Evolutionary conservation across 1,139 yeast genomes (phyloP), one percentile per base, ranked within the genome.

Genomic region (Zygotorulaspora mrakii): DNA sequence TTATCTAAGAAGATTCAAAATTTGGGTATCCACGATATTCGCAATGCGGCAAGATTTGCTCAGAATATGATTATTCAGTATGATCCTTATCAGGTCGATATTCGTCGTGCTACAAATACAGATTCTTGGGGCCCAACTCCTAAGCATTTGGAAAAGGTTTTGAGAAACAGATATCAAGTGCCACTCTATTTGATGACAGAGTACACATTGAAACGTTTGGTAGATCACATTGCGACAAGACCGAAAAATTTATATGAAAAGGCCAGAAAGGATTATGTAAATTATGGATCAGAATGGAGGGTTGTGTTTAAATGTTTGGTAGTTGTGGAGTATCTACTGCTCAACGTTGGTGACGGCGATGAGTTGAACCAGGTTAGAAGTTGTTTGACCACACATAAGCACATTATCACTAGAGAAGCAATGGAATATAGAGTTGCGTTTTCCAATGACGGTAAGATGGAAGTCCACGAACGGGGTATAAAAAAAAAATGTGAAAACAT

Each of bases 41-140:
- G 67, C 22, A 65, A 65, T 42, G 67, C 64, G 2, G 68, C 67
- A 2, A 49, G 69, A 35, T 57, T 52, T 48, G 63, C 59, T 9
- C 71, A 50, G 56, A 67, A 50, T 43, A 64, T 49, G 62, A 63
- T 61, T 24, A 63, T 61, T 13, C 65, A 61, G 45, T 61, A 61
- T 35, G 66, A 61, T 34, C 65, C 66, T 2, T 61, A 61, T 39
- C 66, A 61, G 42, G 60, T 67, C 11, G 61, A 62, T 35, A 59
- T 69, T 4, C 54, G 74, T 39, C 65, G 66, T 39, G 69, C 73
- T 5, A 70, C 74, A 10, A 70, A 68, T 37, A 70, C 73, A 4
- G 74, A 70, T 47, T 50, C 68, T 3, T 70, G 74, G 74, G 74
- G 74, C 3, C 74, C 74, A 6, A 66, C 73, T 0, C 58, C 67